Percentiles rank a stretch among this genome's conserved stretches.
These are phyloP conservation scores for Nephelium lappaceum DNA, from an alignment of 345 rosid species.

Conservation along the genomic window DNA sequence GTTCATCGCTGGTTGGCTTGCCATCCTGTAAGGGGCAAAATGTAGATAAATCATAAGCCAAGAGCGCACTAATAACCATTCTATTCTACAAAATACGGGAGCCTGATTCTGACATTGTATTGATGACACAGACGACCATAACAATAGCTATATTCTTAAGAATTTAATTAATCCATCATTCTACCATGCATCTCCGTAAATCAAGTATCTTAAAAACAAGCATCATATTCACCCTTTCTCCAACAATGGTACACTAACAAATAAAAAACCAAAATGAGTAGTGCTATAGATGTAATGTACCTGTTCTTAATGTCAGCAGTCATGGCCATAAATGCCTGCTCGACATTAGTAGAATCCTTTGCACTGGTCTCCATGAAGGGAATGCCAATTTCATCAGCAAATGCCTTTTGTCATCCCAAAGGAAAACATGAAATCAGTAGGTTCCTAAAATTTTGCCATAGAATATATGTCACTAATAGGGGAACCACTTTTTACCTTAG, in stretches of 20 bases:
- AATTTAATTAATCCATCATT: neutral
- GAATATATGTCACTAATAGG: neutral
- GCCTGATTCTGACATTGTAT: neutral
- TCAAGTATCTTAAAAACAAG: neutral
- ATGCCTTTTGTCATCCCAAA: slow-evolving; percentile 48
- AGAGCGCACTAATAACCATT: neutral
- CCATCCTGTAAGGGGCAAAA: slow-evolving; percentile 37
- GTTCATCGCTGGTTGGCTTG: slow-evolving; percentile 50
- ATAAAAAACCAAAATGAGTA: neutral
- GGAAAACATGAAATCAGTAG: neutral
- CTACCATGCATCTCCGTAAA: neutral
- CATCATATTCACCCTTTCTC: neutral
- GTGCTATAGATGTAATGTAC: slow-evolving; percentile 32
- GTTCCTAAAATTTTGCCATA: neutral
- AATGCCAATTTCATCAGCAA: slow-evolving; percentile 75
- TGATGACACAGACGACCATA: neutral
- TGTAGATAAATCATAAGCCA: neutral
- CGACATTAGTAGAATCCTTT: slow-evolving; percentile 68
- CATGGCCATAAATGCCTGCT: slow-evolving; percentile 88
- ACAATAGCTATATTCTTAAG: neutral
- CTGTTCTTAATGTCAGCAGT: slow-evolving; percentile 69
- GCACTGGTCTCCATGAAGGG: slow-evolving; percentile 88
- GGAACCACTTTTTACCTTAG: slow-evolving; percentile 47
- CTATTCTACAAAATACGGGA: neutral
- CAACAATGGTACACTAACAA: neutral